Evolutionary conservation across 192 early-diverging fungal species (phyloP), one percentile per base, ranked within the genome.

Genomic region (Backusella morwellensis): DNA sequence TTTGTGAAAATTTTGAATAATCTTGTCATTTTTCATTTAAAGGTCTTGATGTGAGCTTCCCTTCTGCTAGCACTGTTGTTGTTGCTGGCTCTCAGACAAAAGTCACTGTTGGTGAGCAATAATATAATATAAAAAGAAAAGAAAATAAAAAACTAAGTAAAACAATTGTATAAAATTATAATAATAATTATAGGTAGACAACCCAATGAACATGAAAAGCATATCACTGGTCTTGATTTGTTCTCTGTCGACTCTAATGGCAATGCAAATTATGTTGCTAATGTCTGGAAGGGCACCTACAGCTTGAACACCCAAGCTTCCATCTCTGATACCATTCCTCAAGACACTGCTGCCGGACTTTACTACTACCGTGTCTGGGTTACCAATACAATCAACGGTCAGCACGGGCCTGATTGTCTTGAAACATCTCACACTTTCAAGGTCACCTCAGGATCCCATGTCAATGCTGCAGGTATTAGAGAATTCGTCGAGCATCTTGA

Each of bases 301-400:
- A 35, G 38, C 17, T 76, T 82, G 29, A 75, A 75, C 56, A 75
- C 32, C 14, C 21, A 69, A n/a, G 76, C 80, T 17, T 69, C 80
- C n/a, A 74, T 82, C 26, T 4, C 19, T 9, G 80, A 82, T 21
- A 59, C 41, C 1, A 66, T 82, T 21, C 77, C 76, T 23, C 32
- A 73, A 36, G 72, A 70, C 29, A 54, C 40, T 9, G 12, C 77
- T 63, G 80, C 80, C 50, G 80, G 80, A 69, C 75, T 71, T 66
- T 81, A 81, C 68, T 81, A 81, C 72, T 81, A 81, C 56, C 80
- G 80, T 77, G 80, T 81, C 34, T 81, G 80, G 80, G 80, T 81
- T 29, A 81, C 80, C 72, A 81, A 81, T 59, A 35, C 34, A 29
- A 70, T 81, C 19, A 56, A 74, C 21, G 76, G 76, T 8, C 72